Conservation (phyloP, 139 green algal species). For the Ettlia oleoabundans region DNA sequence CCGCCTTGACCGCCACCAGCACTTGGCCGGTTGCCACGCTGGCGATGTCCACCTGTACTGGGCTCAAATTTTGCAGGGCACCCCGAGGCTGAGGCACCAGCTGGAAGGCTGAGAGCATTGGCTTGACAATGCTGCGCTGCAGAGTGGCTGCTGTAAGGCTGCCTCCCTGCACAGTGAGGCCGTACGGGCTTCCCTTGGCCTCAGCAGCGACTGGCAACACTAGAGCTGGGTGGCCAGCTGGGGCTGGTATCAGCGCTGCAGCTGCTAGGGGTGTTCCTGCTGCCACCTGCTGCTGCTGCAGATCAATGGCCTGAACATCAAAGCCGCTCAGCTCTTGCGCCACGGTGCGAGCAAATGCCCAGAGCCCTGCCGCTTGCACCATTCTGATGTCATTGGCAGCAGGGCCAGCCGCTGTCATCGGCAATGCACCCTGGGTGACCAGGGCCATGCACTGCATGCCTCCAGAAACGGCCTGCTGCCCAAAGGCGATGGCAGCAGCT, state of each 20-base stretch:
- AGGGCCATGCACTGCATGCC: background rate
- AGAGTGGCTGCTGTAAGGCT: conserved; percentile 17
- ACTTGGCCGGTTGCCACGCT: conserved; percentile 33
- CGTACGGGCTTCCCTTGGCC: conserved; percentile 15
- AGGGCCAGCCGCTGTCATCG: background rate
- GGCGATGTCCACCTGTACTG: conserved; percentile 13
- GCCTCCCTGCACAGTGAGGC: background rate
- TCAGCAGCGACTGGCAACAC: background rate
- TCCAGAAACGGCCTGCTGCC: conserved; percentile 2
- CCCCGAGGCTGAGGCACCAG: conserved; percentile 62
- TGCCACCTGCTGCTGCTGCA: background rate
- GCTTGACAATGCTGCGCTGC: conserved; percentile 7
- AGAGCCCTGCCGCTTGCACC: conserved; percentile 22
- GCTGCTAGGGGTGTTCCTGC: background rate
- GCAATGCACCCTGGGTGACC: conserved; percentile 5
- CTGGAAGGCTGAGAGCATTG: conserved; percentile 30
- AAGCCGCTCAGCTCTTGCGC: conserved; percentile 23
- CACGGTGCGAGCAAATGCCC: conserved; percentile 36
- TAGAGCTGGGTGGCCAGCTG: background rate
- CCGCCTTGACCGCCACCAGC: conserved; percentile 53
- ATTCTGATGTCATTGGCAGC: background rate
- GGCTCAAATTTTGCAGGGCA: conserved; percentile 64
- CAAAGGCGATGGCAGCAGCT: conserved; percentile 12
- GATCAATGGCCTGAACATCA: conserved; percentile 16
- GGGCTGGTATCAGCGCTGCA: background rate